Evolutionary conservation across 78 protist species (phyloP).

Genomic region (Capsaspora owczarzaki): DNA sequence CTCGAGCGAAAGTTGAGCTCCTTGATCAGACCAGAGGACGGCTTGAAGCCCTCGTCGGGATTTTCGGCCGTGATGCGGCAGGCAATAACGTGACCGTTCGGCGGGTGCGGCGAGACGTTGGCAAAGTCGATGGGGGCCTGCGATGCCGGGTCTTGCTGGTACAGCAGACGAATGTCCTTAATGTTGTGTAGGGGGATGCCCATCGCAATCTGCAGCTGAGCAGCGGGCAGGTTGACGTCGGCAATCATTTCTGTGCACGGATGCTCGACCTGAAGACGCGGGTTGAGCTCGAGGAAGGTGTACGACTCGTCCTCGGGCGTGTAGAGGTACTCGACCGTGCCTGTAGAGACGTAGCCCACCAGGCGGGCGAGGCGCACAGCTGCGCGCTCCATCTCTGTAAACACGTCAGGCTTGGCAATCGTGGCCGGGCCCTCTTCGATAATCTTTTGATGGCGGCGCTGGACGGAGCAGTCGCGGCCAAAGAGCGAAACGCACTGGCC

Average conservation of each 20-base stretch:
- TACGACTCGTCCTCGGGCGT: conserved; percentile 2
- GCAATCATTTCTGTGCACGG: conserved; percentile 76
- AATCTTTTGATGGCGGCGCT: conserved; percentile 83
- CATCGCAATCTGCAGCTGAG: conserved; percentile 91
- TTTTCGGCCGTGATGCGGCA: conserved; percentile 96
- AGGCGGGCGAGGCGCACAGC: conserved; percentile 51
- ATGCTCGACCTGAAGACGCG: conserved; percentile 84
- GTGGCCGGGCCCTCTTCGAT: conserved; percentile 84
- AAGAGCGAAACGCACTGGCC: conserved; percentile 54
- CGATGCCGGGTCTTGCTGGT: conserved; percentile 32
- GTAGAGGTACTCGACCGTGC: conserved; percentile 88
- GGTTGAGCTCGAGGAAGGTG: conserved; percentile 81
- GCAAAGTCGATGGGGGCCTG: conserved; percentile 42
- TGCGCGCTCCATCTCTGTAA: conserved; percentile 55
- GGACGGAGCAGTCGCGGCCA: conserved; percentile 87
- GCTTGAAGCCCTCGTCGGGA: conserved; percentile 92
- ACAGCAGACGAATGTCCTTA: conserved; percentile 75
- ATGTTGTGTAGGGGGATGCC: conserved; percentile 87
- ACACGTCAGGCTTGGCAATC: conserved; percentile 22
- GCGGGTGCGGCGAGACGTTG: neutral
- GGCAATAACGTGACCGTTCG: conserved; percentile 85
- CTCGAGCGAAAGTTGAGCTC: conserved; percentile 78
- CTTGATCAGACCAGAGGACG: conserved; percentile 73
- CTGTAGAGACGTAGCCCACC: conserved; percentile 67
- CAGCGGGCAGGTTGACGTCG: conserved; percentile 81